Evolutionary conservation across 2,329 filamentous ascomycete species (phyloP), one percentile per base, ranked within the genome.

Genomic region (Hypoxylon sp.): DNA sequence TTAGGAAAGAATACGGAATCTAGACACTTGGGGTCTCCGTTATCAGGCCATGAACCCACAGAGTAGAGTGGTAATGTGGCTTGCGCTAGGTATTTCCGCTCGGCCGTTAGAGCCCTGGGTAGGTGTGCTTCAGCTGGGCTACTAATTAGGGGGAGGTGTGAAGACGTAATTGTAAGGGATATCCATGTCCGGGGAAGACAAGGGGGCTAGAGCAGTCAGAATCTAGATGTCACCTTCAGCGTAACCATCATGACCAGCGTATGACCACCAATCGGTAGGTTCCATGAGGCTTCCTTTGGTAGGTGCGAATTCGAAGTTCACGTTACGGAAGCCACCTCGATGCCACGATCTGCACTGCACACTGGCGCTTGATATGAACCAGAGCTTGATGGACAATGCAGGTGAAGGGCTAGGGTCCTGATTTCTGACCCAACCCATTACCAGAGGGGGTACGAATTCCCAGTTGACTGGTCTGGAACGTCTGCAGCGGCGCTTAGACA

Each of bases 191-290:
- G 38, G 46, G 45, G 33, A 14, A 55, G 51, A 65, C 61, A 58
- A 64, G 59, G 56, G 64, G 62, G 26, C 26, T 16, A 54, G 54
- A 66, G 66, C 53, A 71, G 53, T 67, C 40, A 60, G 51, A 70
- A 63, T 62, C 45, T 62, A 61, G 51, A 58, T 64, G 53, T 61
- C 48, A 65, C 59, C 55, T 68, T 53, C 56, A 61, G 56, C 60
- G 51, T 55, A 55, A 57, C 51, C 22, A 38, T 24, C 58, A 45
- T 49, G 54, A 24, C 50, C 54, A 50, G 46, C 50, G 55, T 54
- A 46, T 52, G 62, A 24, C 36, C 60, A 32, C 66, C 63, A 68
- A 68, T 68, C 66, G 66, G 63, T 40, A 58, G 59, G 63, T 66
- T 61, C 63, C 66, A 64, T 68, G 52, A 61, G 63, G 62, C 63